Base-by-base conservation (phyloP, 179 eudicot species). In the Camellia oleifera region DNA sequence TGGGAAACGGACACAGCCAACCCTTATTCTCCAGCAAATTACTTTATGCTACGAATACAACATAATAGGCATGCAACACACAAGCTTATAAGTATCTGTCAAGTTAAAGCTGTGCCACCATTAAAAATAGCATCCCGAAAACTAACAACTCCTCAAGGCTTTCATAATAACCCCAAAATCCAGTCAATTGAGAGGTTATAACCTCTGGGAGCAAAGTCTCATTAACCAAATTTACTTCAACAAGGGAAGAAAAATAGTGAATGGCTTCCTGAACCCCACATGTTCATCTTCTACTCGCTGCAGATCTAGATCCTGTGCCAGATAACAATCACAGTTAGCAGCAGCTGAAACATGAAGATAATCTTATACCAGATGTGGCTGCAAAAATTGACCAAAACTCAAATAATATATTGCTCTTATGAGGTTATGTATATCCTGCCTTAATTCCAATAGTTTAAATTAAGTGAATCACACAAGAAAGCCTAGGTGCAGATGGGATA, bases 271-370 rank as follows among this genome's bases (percentile, higher is more conserved):
- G 46, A 45, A 26, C 79, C 70, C 60, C 46, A 52, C 2, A 50
- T 2, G 12, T 78, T 78, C 15, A 78, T 68, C 74, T 57, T 78
- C 64, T 71, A 56, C 46, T 66, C 53, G 10, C 57, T 10, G 74
- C n/a, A 15, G 80, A 78, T 69, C 80, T 53, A 40, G 80, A 42
- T 78, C 80, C 80, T 78, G 63, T 26, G 73, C 63, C 62, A 53
- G 20, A 54, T 2, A 54, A 52, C 40, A 73, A 14, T 20, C 5
- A 52, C 20, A n/a, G 26, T 53, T 20, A 73, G 63, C 76, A 53
- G 76, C 57, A 52, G 62, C 62, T 6, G 7, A 23, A 9, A 53
- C 44, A 73, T n/a, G 62, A 13, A 56, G 7, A 18, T 23, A 18
- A 54, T 23, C 58, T 20, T 26, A 54, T 56, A 73, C 60, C 75